Conservation (phyloP, 352 stramenopile species). For the Globisporangium paroecandrum region DNA sequence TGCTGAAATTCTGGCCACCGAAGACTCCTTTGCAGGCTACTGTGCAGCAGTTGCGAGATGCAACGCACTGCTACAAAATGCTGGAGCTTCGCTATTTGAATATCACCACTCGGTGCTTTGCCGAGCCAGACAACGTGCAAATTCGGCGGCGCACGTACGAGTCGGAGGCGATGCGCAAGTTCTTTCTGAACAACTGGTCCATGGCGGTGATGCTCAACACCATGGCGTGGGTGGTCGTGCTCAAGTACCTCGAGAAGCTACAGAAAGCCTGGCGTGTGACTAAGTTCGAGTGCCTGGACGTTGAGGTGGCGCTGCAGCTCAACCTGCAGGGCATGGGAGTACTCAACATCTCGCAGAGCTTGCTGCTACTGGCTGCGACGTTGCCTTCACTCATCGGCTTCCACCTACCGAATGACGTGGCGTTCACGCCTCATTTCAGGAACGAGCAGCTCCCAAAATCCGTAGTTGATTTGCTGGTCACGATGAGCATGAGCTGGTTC, state of each 20-base stretch:
- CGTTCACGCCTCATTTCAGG: constrained; percentile 24
- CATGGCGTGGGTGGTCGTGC: constrained; percentile 33
- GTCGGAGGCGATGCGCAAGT: constrained; percentile 34
- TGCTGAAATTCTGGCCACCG: constrained; percentile 42
- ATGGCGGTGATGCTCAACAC: constrained; percentile 47
- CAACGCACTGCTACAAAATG: constrained; percentile 39
- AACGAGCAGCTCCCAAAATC: constrained; percentile 20
- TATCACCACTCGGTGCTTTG: constrained; percentile 30
- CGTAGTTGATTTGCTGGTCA: constrained; percentile 32
- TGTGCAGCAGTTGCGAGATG: constrained; percentile 21
- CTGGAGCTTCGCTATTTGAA: constrained; percentile 33
- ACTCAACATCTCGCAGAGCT: constrained; percentile 37
- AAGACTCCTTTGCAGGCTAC: constrained; percentile 28
- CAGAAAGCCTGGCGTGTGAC: constrained; percentile 30
- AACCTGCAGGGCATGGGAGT: constrained; percentile 42
- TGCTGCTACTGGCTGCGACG: constrained; percentile 33
- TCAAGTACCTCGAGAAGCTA: constrained; percentile 47
- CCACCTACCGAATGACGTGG: constrained; percentile 27
- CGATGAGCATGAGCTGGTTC: constrained; percentile 51
- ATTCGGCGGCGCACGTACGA: constrained; percentile 8
- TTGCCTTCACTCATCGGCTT: constrained; percentile 31
- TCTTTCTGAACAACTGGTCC: constrained; percentile 41
- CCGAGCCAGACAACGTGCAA: constrained; percentile 25
- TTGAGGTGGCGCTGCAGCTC: constrained; percentile 38
- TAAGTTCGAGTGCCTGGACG: constrained; percentile 31